A percentile compares a stretch with the other conserved stretches of the same genome.
Evolutionary conservation across 306 rosid genomes (phyloP).

Genomic region (Biancaea sappan): DNA sequence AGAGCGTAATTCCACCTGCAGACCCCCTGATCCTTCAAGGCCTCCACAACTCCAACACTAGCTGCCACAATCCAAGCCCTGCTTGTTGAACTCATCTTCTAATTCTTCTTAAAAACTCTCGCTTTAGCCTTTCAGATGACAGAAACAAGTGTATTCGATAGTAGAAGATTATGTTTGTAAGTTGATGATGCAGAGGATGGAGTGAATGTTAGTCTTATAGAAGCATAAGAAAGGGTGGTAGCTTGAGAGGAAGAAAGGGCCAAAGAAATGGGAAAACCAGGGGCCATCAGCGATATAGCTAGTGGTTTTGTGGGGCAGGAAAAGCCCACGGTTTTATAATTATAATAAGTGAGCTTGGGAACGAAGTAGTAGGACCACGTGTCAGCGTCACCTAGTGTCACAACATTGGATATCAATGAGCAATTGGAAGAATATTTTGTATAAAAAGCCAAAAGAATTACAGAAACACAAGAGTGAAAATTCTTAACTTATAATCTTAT

Average conservation of each 20-base stretch:
- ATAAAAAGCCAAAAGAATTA: too few relatives aligned
- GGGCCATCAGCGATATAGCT: constrained; percentile 9
- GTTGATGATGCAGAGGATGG: neutral
- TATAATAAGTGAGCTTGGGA: neutral
- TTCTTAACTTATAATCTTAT: too few relatives aligned
- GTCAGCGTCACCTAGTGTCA: constrained; percentile 3
- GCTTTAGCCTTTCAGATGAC: neutral
- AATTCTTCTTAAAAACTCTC: neutral
- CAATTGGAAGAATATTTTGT: too few relatives aligned
- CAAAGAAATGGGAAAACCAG: constrained; percentile 33
- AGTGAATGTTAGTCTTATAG: too few relatives aligned
- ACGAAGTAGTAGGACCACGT: constrained; percentile 29
- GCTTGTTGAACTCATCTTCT: constrained; percentile 36
- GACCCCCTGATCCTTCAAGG: constrained; percentile 65
- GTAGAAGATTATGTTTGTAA: neutral
- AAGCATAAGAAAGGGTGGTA: too few relatives aligned
- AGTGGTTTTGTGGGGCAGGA: constrained; percentile 24
- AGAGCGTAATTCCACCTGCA: constrained; percentile 54
- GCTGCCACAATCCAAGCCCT: constrained; percentile 46
- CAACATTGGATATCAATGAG: neutral
- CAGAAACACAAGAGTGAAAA: too few relatives aligned
- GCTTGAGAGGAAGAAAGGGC: neutral
- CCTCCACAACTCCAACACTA: constrained; percentile 45
- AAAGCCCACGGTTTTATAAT: constrained; percentile 26
- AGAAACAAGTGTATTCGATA: neutral